Percentiles rank a stretch among this genome's conserved stretches.
Conservation (phyloP, 495 filamentous ascomycete species). For the Podospora didyma region DNA sequence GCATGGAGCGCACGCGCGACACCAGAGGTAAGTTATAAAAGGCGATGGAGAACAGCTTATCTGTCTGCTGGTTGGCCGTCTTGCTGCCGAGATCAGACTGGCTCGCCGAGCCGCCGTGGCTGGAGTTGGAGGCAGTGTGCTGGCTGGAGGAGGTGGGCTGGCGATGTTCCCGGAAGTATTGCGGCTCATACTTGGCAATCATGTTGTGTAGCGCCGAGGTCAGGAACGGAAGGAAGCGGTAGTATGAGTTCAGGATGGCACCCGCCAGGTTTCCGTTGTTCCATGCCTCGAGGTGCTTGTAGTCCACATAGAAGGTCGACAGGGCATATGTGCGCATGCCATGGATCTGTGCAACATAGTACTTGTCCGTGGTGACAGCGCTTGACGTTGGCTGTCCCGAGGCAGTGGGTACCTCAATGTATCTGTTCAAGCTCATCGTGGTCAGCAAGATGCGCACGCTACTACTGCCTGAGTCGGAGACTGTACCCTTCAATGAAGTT, state of each 20-base stretch:
- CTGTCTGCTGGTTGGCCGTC: conserved; percentile 90
- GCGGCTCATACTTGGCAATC: conserved; percentile 88
- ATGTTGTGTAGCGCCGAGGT: conserved; percentile 86
- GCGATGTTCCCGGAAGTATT: conserved; percentile 87
- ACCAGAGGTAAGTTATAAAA: conserved; percentile 98
- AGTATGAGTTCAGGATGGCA: conserved; percentile 85
- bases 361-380: conserved; percentile 76
- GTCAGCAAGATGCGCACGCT: not conserved
- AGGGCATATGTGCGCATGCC: conserved; percentile 78
- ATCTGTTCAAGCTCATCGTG: conserved; percentile 41
- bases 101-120: conserved; percentile 56
- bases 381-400: conserved; percentile 74
- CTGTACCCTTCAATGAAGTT: conserved; percentile 79
- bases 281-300: conserved; percentile 71
- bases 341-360: conserved; percentile 95
- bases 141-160: conserved; percentile 61
- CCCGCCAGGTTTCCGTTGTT: conserved; percentile 71
- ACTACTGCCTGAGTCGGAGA: not conserved
- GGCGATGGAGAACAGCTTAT: conserved; percentile 90
- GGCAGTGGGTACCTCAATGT: conserved; percentile 68
- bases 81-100: conserved; percentile 63
- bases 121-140: conserved; percentile 65
- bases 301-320: conserved; percentile 98
- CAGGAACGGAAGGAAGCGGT: conserved; percentile 91
- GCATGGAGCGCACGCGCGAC: conserved; percentile 80